phyloP scores from a whole-genome alignment of 2,329 filamentous ascomycete genomes.

The Sordariomycetes sp. region DNA sequence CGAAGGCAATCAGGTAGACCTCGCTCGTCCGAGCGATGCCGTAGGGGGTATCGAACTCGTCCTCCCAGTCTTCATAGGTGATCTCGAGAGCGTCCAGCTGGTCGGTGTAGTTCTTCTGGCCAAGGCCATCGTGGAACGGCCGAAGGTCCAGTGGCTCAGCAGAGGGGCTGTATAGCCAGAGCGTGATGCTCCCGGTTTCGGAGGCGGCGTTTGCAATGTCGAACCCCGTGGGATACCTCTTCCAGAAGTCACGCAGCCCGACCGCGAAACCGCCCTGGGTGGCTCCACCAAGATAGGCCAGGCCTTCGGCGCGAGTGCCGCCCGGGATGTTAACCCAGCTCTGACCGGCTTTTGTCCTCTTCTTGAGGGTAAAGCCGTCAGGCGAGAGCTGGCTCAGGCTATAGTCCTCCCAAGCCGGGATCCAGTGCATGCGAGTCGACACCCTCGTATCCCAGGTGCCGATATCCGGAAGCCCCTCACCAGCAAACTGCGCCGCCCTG shows the following conservation, averaged over 20 bases:
- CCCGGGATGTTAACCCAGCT: constrained; percentile 49
- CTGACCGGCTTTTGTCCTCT: constrained; percentile 45
- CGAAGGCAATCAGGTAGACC: constrained; percentile 40
- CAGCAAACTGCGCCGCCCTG: constrained; percentile 37
- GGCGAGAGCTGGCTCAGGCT: constrained; percentile 44
- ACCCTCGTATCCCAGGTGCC: constrained; percentile 35
- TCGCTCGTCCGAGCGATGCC: constrained; percentile 50
- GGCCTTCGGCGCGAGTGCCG: constrained; percentile 41
- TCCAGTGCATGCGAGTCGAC: constrained; percentile 37
- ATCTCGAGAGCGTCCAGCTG: constrained; percentile 50
- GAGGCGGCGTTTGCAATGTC: constrained; percentile 40
- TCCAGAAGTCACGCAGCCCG: constrained; percentile 51
- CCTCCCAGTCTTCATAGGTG: constrained; percentile 54
- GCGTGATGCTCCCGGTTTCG: constrained; percentile 38
- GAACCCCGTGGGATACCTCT: constrained; percentile 47
- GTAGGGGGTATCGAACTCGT: constrained; percentile 41
- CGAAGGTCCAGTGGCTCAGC: constrained; percentile 44
- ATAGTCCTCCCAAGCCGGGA: constrained; percentile 49
- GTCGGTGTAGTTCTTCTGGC: constrained; percentile 41
- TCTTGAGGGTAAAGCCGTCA: constrained; percentile 50
- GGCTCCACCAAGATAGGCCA: constrained; percentile 48
- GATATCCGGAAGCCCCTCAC: constrained; percentile 28
- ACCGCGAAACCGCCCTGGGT: constrained; percentile 46
- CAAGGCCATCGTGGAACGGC: constrained; percentile 47
- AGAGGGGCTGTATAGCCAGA: constrained; percentile 50